These are phyloP conservation scores for Plasmodium inui DNA, from an alignment of 169 alveolate species.

Conservation along the genomic window DNA sequence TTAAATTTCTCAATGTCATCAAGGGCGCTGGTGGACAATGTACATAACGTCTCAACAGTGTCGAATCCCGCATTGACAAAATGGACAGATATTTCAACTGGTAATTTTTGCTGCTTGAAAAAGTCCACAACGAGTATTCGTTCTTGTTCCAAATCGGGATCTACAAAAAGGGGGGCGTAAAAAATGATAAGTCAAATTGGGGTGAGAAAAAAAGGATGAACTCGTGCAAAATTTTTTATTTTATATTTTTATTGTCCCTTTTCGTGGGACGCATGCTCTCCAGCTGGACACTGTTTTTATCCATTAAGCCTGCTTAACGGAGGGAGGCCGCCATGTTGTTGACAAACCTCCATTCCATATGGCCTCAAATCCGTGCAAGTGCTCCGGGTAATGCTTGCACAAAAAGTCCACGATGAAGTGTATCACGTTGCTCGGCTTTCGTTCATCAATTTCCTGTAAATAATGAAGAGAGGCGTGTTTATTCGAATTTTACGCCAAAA, in stretches of 20 bases:
- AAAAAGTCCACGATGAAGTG: conserved; percentile 85
- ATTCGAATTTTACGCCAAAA: background rate
- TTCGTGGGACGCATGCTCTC: background rate
- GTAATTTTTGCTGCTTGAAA: conserved; percentile 87
- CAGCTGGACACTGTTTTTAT: background rate
- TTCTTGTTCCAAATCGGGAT: conserved; percentile 89
- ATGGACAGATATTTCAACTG: conserved; percentile 89
- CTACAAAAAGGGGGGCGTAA: conserved; percentile 44
- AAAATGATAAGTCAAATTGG: background rate
- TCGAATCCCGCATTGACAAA: conserved; percentile 92
- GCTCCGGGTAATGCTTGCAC: conserved; percentile 86
- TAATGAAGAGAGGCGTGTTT: background rate
- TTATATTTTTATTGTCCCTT: background rate
- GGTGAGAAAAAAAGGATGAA: background rate
- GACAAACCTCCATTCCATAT: conserved; percentile 83
- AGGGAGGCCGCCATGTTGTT: background rate
- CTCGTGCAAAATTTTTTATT: background rate
- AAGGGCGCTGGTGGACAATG: conserved; percentile 87
- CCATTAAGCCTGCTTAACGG: background rate
- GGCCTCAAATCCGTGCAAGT: conserved; percentile 83
- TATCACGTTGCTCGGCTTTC: conserved; percentile 81
- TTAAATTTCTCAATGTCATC: conserved; percentile 90
- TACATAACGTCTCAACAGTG: conserved; percentile 89
- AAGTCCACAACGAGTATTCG: conserved; percentile 88
- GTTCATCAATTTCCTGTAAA: conserved; percentile 80